These are phyloP conservation scores for Dactylonectria macrodidyma DNA, from an alignment of 2,329 filamentous ascomycete genomes.

Conservation along the genomic window DNA sequence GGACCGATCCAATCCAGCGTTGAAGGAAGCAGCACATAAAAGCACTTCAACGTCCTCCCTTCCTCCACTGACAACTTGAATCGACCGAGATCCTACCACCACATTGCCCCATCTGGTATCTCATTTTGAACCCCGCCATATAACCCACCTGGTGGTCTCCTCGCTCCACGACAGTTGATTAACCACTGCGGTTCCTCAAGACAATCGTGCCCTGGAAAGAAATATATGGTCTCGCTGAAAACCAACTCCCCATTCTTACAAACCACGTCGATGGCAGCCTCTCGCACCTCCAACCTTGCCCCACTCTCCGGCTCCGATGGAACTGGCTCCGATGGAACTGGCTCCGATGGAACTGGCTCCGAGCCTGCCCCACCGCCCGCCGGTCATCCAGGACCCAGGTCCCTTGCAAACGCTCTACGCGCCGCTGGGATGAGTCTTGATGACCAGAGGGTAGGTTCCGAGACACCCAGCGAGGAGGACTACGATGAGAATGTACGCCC, in stretches of 20 bases:
- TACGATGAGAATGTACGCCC: slow-evolving; percentile 58
- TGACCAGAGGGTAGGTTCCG: slow-evolving; percentile 48
- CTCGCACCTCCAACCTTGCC: slow-evolving; percentile 18
- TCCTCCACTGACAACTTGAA: background rate
- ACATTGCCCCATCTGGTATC: background rate
- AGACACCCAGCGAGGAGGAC: slow-evolving; percentile 63
- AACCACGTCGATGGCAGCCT: slow-evolving; percentile 38
- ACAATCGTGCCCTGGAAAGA: background rate
- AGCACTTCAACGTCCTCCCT: slow-evolving; percentile 28
- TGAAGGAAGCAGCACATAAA: slow-evolving; percentile 8
- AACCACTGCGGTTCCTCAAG: background rate
- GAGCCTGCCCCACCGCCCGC: slow-evolving; percentile 18
- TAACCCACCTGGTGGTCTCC: background rate
- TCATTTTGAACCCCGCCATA: background rate
- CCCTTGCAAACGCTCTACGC: slow-evolving; percentile 49
- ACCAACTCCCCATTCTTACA: background rate
- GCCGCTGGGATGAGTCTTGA: slow-evolving; percentile 45
- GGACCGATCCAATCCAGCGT: slow-evolving; percentile 21
- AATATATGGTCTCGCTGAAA: background rate
- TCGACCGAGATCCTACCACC: background rate
- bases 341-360: slow-evolving; percentile 7
- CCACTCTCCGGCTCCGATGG: slow-evolving; percentile 26
- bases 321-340: slow-evolving; percentile 8
- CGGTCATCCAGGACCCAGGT: slow-evolving; percentile 38
- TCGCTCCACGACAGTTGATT: background rate